These are phyloP conservation scores for Sicyos baderoa DNA, from an alignment of 306 rosid genomes.

Conservation along the genomic window DNA sequence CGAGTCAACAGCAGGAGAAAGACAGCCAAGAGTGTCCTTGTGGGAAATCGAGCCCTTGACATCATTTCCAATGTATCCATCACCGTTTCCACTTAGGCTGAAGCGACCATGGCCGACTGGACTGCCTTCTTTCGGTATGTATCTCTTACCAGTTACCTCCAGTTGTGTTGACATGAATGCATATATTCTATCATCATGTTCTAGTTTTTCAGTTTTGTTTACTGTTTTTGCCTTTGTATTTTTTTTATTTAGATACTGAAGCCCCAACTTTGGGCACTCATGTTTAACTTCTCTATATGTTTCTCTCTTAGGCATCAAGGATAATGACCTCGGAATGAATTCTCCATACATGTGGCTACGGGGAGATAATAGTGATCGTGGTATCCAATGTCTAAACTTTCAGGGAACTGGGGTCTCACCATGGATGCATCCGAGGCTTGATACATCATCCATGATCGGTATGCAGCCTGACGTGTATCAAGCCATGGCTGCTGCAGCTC, in stretches of 20 bases:
- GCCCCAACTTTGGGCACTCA: not conserved
- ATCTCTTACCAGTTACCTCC: not conserved
- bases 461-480: constrained; percentile 80
- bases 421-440: constrained; percentile 89
- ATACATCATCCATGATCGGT: constrained; percentile 60
- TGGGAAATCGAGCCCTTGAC: constrained; percentile 99
- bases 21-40: constrained; percentile 91
- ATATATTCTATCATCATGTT: not conserved
- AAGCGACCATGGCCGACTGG: constrained; percentile 95
- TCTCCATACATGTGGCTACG: constrained; percentile 78
- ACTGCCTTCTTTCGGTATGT: constrained; percentile 72
- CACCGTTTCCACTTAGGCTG: constrained; percentile 81
- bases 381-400: constrained; percentile 66
- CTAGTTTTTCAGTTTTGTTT: not conserved
- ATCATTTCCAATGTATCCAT: constrained; percentile 96
- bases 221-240: not conserved
- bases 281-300: constrained; percentile 8
- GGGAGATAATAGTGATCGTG: constrained; percentile 63
- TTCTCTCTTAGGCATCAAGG: constrained; percentile 60
- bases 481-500: constrained; percentile 86
- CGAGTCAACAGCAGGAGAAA: constrained; percentile 97
- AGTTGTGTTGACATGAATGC: not conserved
- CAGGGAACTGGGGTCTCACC: constrained; percentile 77
- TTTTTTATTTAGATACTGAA: not conserved
- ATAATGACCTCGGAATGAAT: constrained; percentile 66